Evolutionary conservation across 2,329 filamentous ascomycete species (phyloP).

Genomic region (Aspergillus felis): DNA sequence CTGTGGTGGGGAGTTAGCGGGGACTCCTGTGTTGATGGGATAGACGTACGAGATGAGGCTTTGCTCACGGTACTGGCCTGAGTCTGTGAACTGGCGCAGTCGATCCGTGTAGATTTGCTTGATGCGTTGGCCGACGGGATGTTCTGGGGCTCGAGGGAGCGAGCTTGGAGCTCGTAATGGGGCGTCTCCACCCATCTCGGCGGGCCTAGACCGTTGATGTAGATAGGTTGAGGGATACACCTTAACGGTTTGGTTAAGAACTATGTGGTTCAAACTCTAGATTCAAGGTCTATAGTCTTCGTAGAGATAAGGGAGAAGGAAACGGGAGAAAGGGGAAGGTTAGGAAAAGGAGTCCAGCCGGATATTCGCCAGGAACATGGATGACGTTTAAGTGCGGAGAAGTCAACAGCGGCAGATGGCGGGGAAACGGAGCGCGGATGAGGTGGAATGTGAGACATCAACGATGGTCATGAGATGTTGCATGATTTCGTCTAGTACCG

Average conservation of each 20-base stretch:
- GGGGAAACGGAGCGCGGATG: background rate
- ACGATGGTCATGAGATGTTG: background rate
- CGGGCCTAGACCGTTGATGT: conserved; percentile 4
- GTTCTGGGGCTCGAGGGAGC: conserved; percentile 49
- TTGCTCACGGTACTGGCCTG: conserved; percentile 72
- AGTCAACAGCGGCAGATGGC: background rate
- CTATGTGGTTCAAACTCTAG: background rate
- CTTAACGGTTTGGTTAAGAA: background rate
- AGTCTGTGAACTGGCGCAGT: conserved; percentile 73
- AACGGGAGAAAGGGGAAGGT: conserved; percentile 4
- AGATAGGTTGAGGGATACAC: background rate
- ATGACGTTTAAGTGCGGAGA: conserved; percentile 12
- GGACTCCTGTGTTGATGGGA: background rate
- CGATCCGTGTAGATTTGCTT: conserved; percentile 79
- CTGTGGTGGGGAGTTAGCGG: conserved; percentile 33
- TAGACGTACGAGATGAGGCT: conserved; percentile 65
- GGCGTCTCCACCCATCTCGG: conserved; percentile 23
- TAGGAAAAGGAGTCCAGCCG: background rate
- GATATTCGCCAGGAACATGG: conserved; percentile 11
- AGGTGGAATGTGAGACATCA: background rate
- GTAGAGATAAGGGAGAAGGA: background rate
- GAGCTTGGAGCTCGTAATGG: conserved; percentile 31
- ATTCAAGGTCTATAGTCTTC: background rate
- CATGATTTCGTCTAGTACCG: background rate
- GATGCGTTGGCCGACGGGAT: conserved; percentile 72